A percentile compares a stretch with the other conserved stretches of the same genome.
Evolutionary conservation across 768 basidiomycete species (phyloP).

Genomic region (Rickenella mellea): DNA sequence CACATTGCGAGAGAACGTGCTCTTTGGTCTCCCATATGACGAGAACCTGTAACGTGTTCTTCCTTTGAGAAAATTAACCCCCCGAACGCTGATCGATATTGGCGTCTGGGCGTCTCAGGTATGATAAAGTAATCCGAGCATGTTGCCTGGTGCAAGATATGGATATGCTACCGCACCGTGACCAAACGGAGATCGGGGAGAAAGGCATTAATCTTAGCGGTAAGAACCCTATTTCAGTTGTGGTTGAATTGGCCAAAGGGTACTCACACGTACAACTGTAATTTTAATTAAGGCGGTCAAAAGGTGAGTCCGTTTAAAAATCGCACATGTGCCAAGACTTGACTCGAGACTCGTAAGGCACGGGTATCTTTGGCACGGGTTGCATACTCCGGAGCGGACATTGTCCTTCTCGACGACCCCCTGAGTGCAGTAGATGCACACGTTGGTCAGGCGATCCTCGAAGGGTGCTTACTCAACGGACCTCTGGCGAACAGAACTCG

Average conservation of each 20-base stretch:
- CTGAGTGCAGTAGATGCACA: slow-evolving; percentile 35
- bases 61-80: too few relatives aligned
- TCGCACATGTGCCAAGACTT: background rate
- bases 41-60: too few relatives aligned
- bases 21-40: slow-evolving; percentile 31
- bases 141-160: slow-evolving; percentile 33
- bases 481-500: slow-evolving; percentile 20
- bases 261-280: background rate
- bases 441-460: slow-evolving; percentile 24
- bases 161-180: slow-evolving; percentile 30
- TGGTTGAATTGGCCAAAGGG: background rate
- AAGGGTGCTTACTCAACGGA: slow-evolving; percentile 22
- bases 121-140: slow-evolving; percentile 22
- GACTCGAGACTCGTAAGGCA: slow-evolving; percentile 13
- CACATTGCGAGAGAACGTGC: slow-evolving; percentile 32
- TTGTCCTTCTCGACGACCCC: slow-evolving; percentile 39
- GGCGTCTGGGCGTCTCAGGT: slow-evolving; percentile 13
- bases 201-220: slow-evolving; percentile 23
- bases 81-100: background rate
- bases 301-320: slow-evolving; percentile 5
- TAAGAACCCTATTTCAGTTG: slow-evolving; percentile 6
- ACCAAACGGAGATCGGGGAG: slow-evolving; percentile 28
- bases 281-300: background rate
- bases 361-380: slow-evolving; percentile 30
- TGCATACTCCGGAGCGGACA: slow-evolving; percentile 33